phyloP scores from a whole-genome alignment of 2,329 filamentous ascomycete genomes.

The Pezizomycotina sp. region DNA sequence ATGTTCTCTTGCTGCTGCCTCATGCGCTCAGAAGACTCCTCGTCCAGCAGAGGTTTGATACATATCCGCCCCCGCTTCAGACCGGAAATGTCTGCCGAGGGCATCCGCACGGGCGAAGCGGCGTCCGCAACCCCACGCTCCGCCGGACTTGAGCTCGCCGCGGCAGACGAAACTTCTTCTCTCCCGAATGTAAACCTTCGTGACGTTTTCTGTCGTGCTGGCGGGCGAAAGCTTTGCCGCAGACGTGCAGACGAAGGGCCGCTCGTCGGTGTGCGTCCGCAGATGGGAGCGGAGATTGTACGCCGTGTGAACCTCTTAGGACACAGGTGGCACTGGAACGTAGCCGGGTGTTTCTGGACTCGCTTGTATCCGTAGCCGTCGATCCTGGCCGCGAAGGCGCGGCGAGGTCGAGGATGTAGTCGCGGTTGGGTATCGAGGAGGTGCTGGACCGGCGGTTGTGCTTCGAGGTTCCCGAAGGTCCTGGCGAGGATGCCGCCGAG shows the following conservation, averaged over 20 bases:
- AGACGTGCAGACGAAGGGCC: slow-evolving; percentile 96
- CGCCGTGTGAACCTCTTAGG: slow-evolving; percentile 89
- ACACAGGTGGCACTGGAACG: slow-evolving; percentile 84
- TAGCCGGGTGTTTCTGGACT: slow-evolving; percentile 94
- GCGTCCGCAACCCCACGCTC: slow-evolving; percentile 81
- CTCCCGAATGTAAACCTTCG: slow-evolving; percentile 85
- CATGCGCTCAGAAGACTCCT: slow-evolving; percentile 65
- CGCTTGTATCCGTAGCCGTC: slow-evolving; percentile 51
- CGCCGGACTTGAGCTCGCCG: slow-evolving; percentile 66
- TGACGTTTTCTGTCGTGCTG: slow-evolving; percentile 96
- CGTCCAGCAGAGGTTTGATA: slow-evolving; percentile 91
- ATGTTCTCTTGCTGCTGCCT: slow-evolving; percentile 39
- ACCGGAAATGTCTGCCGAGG: slow-evolving; percentile 82
- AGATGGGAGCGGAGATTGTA: slow-evolving; percentile 94
- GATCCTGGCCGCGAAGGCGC: slow-evolving; percentile 51
- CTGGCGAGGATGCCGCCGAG: slow-evolving; percentile 35
- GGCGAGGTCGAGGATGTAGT: slow-evolving; percentile 77
- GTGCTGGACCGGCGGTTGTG: slow-evolving; percentile 36
- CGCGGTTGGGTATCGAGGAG: slow-evolving; percentile 41
- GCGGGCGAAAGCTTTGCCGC: slow-evolving; percentile 89
- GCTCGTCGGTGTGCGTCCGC: slow-evolving; percentile 90
- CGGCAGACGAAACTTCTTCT: slow-evolving; percentile 98
- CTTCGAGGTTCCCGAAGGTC: slow-evolving; percentile 27
- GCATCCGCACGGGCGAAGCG: slow-evolving; percentile 92
- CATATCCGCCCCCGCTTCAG: slow-evolving; percentile 88